Percentiles rank a stretch among this genome's conserved stretches.
phyloP scores from a whole-genome alignment of 768 basidiomycete species.

The Lactarius deliciosus region DNA sequence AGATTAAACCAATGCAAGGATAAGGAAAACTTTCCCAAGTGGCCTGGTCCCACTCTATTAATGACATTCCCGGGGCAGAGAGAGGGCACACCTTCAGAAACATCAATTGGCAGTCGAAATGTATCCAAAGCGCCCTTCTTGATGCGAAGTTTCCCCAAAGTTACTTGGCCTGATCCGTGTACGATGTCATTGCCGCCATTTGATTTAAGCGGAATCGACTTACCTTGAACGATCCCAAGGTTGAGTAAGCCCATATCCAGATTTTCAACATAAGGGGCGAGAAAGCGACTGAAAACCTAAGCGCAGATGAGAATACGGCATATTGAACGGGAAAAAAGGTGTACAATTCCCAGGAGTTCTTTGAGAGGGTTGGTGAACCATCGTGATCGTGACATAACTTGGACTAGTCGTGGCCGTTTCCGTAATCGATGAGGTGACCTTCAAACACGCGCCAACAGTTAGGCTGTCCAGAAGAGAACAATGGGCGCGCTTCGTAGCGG shows the following conservation, averaged over 20 bases:
- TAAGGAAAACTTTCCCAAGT: slow-evolving; percentile 82
- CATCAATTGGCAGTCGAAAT: slow-evolving; percentile 93
- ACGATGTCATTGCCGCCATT: slow-evolving; percentile 16
- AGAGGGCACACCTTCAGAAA: slow-evolving; percentile 69
- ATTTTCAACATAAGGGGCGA: slow-evolving; percentile 95
- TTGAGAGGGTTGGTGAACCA: slow-evolving; percentile 90
- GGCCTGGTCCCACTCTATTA: slow-evolving; percentile 47
- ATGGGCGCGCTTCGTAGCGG: not conserved
- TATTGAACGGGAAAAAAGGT: slow-evolving; percentile 33
- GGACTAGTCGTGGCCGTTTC: not conserved
- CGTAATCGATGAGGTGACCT: slow-evolving; percentile 1
- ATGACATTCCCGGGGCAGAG: not conserved
- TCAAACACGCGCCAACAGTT: not conserved
- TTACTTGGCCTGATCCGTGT: slow-evolving; percentile 60
- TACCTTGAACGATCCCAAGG: slow-evolving; percentile 87
- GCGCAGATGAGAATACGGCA: slow-evolving; percentile 7
- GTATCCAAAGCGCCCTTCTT: slow-evolving; percentile 95
- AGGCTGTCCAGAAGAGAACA: not conserved
- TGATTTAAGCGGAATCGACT: slow-evolving; percentile 17
- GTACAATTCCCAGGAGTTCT: slow-evolving; percentile 76
- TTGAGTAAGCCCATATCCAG: slow-evolving; percentile 93
- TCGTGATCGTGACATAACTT: slow-evolving; percentile 35
- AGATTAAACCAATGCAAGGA: slow-evolving; percentile 89
- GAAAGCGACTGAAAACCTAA: slow-evolving; percentile 86
- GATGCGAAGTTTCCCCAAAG: slow-evolving; percentile 76